Conservation (phyloP, 2,329 filamentous ascomycete genomes). For the Fusarium compactum region DNA sequence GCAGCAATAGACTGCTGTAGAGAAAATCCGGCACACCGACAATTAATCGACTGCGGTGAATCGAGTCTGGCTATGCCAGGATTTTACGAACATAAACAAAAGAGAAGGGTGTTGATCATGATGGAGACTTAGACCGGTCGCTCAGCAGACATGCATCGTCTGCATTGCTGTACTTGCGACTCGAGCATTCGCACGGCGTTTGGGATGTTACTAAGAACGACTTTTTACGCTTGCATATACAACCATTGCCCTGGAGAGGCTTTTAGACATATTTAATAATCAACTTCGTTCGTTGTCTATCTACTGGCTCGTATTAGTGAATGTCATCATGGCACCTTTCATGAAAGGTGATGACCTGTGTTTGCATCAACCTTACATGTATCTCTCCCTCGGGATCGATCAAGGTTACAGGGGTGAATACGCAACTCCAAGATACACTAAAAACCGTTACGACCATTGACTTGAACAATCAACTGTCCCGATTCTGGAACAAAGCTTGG, state of each 20-base stretch:
- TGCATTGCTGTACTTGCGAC: slow-evolving; percentile 35
- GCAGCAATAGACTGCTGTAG: slow-evolving; percentile 62
- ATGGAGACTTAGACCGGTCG: slow-evolving; percentile 44
- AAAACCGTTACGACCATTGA: too few species aligned
- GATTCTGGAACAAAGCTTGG: background rate
- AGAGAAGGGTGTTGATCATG: slow-evolving; percentile 36
- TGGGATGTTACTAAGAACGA: slow-evolving; percentile 46
- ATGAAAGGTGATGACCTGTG: background rate
- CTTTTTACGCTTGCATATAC: slow-evolving; percentile 50
- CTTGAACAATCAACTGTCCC: background rate
- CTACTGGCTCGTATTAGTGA: background rate
- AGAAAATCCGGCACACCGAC: slow-evolving; percentile 14
- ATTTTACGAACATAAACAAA: slow-evolving; percentile 18
- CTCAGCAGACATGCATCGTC: slow-evolving; percentile 32
- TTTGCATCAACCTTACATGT: background rate
- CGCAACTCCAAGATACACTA: too few species aligned
- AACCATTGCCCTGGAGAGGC: slow-evolving; percentile 45
- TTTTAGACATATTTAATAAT: slow-evolving; percentile 51
- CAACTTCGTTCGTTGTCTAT: slow-evolving; percentile 47
- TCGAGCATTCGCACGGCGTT: slow-evolving; percentile 51
- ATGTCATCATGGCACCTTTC: background rate
- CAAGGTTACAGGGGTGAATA: too few species aligned
- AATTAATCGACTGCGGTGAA: slow-evolving; percentile 44
- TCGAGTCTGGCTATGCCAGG: slow-evolving; percentile 24
- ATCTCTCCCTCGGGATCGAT: too few species aligned